Percentiles rank a stretch among this genome's conserved stretches.
Conservation (phyloP, 805 yeast species). For the Ogataea allantospora region DNA sequence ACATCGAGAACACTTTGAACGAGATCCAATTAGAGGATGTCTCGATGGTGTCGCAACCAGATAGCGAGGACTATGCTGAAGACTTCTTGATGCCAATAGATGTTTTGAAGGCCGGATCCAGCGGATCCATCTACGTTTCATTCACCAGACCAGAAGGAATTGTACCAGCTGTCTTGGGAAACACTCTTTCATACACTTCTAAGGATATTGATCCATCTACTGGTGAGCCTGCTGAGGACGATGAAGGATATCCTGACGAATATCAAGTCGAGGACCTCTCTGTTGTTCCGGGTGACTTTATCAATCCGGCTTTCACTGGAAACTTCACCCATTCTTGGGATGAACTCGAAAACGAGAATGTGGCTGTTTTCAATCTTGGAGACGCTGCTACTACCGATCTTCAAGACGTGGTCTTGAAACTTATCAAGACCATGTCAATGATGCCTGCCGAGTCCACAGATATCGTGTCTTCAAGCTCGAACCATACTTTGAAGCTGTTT, state of each 20-base stretch:
- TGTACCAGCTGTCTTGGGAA: conserved; percentile 49
- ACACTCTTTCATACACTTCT: conserved; percentile 68
- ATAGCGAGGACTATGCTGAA: conserved; percentile 55
- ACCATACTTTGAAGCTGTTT: conserved; percentile 75
- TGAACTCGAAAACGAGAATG: conserved; percentile 59
- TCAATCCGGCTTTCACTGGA: conserved; percentile 73
- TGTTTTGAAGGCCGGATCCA: conserved; percentile 64
- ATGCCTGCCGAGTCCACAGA: conserved; percentile 76
- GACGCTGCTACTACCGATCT: conserved; percentile 40
- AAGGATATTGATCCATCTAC: conserved; percentile 78
- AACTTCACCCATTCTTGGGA: conserved; percentile 74
- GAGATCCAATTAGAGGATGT: conserved; percentile 78
- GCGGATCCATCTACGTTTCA: conserved; percentile 77
- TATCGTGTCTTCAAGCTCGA: conserved; percentile 50
- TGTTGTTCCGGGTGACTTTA: conserved; percentile 76
- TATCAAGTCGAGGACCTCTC: conserved; percentile 83
- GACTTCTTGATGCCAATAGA: conserved; percentile 75
- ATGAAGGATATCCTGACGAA: conserved; percentile 90
- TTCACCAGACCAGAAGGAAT: conserved; percentile 55
- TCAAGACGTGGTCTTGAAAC: conserved; percentile 55
- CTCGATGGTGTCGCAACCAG: conserved; percentile 65
- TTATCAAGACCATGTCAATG: conserved; percentile 56
- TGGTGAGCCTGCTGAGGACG: conserved; percentile 61
- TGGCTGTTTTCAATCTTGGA: conserved; percentile 66
- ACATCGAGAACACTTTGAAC: conserved; percentile 78